Conservation (phyloP, 805 yeast species). For the Pachysolen tannophilus region DNA sequence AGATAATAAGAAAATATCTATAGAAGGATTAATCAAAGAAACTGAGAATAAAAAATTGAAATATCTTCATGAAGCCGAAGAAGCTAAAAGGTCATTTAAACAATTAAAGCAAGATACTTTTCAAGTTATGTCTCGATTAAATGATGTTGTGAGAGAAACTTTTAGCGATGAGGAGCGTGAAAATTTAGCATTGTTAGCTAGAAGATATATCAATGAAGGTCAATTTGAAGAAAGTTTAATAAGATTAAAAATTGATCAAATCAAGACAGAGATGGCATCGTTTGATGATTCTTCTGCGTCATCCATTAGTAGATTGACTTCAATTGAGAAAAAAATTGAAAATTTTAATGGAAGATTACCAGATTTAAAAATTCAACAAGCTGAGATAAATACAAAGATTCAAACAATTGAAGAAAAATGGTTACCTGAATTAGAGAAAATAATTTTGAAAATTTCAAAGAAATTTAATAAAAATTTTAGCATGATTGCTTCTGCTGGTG, state of each 20-base stretch:
- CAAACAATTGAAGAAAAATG: slow-evolving; percentile 35
- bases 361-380: slow-evolving; percentile 17
- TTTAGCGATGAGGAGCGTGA: slow-evolving; percentile 32
- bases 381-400: slow-evolving; percentile 28
- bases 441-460: slow-evolving; percentile 48
- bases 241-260: slow-evolving; percentile 27
- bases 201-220: slow-evolving; percentile 23
- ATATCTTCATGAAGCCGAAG: slow-evolving; percentile 14
- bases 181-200: slow-evolving; percentile 29
- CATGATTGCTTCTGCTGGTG: slow-evolving; percentile 83
- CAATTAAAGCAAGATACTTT: slow-evolving; percentile 15
- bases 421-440: slow-evolving; percentile 51
- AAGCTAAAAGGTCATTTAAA: slow-evolving; percentile 10
- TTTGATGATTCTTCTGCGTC: slow-evolving; percentile 18
- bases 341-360: slow-evolving; percentile 34
- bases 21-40: slow-evolving; percentile 20
- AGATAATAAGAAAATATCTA: slow-evolving; percentile 26
- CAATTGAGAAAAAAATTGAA: slow-evolving; percentile 29
- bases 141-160: slow-evolving; percentile 24
- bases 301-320: slow-evolving; percentile 22
- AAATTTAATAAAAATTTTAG: slow-evolving; percentile 62
- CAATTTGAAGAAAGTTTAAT: slow-evolving; percentile 28
- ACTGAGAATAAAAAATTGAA: slow-evolving; percentile 20
- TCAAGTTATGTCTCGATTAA: slow-evolving; percentile 18
- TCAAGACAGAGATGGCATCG: slow-evolving; percentile 31